Conservation (phyloP, 2,329 filamentous ascomycete species). For the Rachicladosporium sp. region DNA sequence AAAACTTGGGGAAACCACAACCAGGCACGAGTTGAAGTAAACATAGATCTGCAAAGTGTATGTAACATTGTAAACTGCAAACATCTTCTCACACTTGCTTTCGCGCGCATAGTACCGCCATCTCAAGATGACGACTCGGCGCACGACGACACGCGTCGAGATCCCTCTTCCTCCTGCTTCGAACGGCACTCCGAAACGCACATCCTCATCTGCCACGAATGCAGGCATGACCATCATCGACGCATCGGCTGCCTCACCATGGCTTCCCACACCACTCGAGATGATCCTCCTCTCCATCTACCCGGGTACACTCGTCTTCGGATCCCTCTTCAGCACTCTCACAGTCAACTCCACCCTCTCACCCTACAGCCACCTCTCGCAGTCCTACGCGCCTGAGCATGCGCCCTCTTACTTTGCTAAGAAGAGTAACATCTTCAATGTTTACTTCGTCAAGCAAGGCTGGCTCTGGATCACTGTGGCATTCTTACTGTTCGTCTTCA, state of each 20-base stretch:
- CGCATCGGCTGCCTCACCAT: slow-evolving; percentile 34
- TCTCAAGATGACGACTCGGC: slow-evolving; percentile 7
- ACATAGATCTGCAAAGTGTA: too few species aligned
- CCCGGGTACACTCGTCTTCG: slow-evolving; percentile 65
- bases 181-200: slow-evolving; percentile 1
- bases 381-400: slow-evolving; percentile 47
- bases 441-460: slow-evolving; percentile 85
- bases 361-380: slow-evolving; percentile 48
- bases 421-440: slow-evolving; percentile 86
- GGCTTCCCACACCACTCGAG: slow-evolving; percentile 60
- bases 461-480: slow-evolving; percentile 82
- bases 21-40: too few species aligned
- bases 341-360: slow-evolving; percentile 41
- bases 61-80: too few species aligned
- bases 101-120: too few species aligned
- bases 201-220: slow-evolving; percentile 1
- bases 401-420: slow-evolving; percentile 82
- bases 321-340: slow-evolving; percentile 66
- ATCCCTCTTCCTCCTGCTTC: slow-evolving; percentile 10
- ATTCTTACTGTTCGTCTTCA: slow-evolving; percentile 56
- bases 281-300: slow-evolving; percentile 55
- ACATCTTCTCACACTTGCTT: too few species aligned
- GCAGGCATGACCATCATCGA: slow-evolving; percentile 5
- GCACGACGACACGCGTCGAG: slow-evolving; percentile 12
- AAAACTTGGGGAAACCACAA: too few species aligned